phyloP scores from a whole-genome alignment of 371 early-diverging fungal species.

The Mortierella polycephala region DNA sequence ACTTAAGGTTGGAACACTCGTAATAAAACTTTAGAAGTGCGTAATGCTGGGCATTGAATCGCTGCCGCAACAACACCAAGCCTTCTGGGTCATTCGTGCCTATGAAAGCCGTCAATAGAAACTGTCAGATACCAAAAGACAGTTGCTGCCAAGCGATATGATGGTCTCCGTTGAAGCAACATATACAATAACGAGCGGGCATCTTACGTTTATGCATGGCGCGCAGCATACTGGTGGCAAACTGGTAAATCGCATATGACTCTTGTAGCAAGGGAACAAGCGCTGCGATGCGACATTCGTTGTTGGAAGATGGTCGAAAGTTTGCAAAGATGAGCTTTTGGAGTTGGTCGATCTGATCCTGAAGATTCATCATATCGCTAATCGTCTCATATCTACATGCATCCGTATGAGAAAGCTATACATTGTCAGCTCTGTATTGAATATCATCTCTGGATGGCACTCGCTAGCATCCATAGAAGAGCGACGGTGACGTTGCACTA shows the following conservation, averaged over 20 bases:
- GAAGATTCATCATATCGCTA: constrained; percentile 89
- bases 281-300: constrained; percentile 96
- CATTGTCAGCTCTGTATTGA: too few relatives aligned
- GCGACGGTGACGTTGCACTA: constrained; percentile 15
- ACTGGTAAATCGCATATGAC: constrained; percentile 94
- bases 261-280: constrained; percentile 98
- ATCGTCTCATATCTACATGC: constrained; percentile 95
- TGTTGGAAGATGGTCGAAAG: constrained; percentile 87
- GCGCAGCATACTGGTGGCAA: constrained; percentile 92
- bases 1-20: constrained; percentile 90
- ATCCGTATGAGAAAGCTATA: too few relatives aligned
- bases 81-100: constrained; percentile 84
- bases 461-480: background rate
- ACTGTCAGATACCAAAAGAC: too few relatives aligned
- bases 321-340: constrained; percentile 88
- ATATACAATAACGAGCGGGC: too few relatives aligned
- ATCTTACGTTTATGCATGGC: constrained; percentile 96
- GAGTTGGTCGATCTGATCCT: constrained; percentile 91
- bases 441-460: too few relatives aligned
- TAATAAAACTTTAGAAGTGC: constrained; percentile 89
- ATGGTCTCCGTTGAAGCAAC: too few relatives aligned
- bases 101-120: constrained; percentile 14
- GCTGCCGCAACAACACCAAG: constrained; percentile 85
- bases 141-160: too few relatives aligned
- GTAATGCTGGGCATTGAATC: constrained; percentile 89